A percentile compares a stretch with the other conserved stretches of the same genome.
These are phyloP conservation scores for Cyphellophora attinorum DNA, from an alignment of 2,329 filamentous ascomycete genomes.

Conservation along the genomic window DNA sequence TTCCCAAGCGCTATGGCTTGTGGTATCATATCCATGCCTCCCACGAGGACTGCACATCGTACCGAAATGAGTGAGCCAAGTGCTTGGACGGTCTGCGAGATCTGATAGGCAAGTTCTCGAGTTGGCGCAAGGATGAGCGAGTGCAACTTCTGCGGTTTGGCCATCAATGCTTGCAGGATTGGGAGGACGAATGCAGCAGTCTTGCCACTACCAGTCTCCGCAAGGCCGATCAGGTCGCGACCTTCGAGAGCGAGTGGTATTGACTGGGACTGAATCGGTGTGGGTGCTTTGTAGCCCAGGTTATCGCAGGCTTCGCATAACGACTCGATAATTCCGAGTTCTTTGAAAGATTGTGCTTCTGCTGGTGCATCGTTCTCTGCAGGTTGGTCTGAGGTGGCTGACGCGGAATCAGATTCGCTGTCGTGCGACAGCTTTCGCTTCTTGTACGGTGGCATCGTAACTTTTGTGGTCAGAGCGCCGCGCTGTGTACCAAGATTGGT, in stretches of 20 bases:
- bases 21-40: slow-evolving; percentile 90
- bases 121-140: slow-evolving; percentile 88
- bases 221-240: slow-evolving; percentile 83
- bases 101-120: slow-evolving; percentile 86
- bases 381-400: slow-evolving; percentile 8
- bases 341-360: slow-evolving; percentile 38
- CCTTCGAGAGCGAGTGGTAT: slow-evolving; percentile 73
- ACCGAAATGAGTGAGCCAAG: slow-evolving; percentile 83
- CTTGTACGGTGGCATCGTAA: slow-evolving; percentile 29
- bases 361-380: slow-evolving; percentile 3
- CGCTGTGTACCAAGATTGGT: no score
- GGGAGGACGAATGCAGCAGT: slow-evolving; percentile 91
- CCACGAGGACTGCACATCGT: slow-evolving; percentile 75
- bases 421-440: slow-evolving; percentile 27
- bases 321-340: slow-evolving; percentile 67
- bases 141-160: slow-evolving; percentile 76
- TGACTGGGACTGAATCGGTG: slow-evolving; percentile 76
- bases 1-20: slow-evolving; percentile 89
- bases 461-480: no score
- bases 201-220: slow-evolving; percentile 93
- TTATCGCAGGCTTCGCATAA: slow-evolving; percentile 80
- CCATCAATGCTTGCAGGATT: slow-evolving; percentile 82
- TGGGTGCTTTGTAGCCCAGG: slow-evolving; percentile 76
- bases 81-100: slow-evolving; percentile 76
- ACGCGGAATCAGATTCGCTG: slow-evolving; percentile 2